phyloP scores from a whole-genome alignment of 2,329 filamentous ascomycete species.

The Trichoderma sp. region DNA sequence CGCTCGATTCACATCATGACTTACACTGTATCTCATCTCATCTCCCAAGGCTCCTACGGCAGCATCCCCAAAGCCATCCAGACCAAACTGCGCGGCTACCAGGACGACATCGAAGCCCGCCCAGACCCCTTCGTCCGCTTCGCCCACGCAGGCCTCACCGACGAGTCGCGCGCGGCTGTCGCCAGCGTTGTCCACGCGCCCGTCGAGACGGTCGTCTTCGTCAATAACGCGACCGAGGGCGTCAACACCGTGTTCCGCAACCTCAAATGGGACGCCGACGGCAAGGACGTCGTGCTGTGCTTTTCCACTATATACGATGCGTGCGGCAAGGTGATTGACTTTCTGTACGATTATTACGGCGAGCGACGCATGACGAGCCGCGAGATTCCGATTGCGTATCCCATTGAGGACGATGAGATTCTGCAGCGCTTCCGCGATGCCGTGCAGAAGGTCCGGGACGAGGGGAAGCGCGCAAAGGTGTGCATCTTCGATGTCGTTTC shows the following conservation, averaged over 20 bases:
- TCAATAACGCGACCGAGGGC: conserved; percentile 59
- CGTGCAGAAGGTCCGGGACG: conserved; percentile 49
- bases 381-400: conserved; percentile 63
- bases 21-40: neutral
- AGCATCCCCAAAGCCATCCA: conserved; percentile 64
- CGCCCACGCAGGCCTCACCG: conserved; percentile 56
- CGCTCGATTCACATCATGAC: neutral
- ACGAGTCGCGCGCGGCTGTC: conserved; percentile 53
- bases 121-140: conserved; percentile 59
- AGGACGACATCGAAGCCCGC: conserved; percentile 61
- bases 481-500: conserved; percentile 75
- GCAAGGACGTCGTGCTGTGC: conserved; percentile 74
- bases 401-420: conserved; percentile 66
- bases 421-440: conserved; percentile 56
- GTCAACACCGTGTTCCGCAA: conserved; percentile 21
- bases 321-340: conserved; percentile 60
- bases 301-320: conserved; percentile 78
- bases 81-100: conserved; percentile 58
- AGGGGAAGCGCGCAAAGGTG: conserved; percentile 61
- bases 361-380: conserved; percentile 42
- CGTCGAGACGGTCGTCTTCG: conserved; percentile 66
- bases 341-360: conserved; percentile 33
- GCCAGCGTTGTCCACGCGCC: conserved; percentile 65
- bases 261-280: conserved; percentile 47
- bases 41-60: conserved; percentile 73